phyloP scores from a whole-genome alignment of 2,329 filamentous ascomycete genomes.

The Daldinia eschscholtzii region DNA sequence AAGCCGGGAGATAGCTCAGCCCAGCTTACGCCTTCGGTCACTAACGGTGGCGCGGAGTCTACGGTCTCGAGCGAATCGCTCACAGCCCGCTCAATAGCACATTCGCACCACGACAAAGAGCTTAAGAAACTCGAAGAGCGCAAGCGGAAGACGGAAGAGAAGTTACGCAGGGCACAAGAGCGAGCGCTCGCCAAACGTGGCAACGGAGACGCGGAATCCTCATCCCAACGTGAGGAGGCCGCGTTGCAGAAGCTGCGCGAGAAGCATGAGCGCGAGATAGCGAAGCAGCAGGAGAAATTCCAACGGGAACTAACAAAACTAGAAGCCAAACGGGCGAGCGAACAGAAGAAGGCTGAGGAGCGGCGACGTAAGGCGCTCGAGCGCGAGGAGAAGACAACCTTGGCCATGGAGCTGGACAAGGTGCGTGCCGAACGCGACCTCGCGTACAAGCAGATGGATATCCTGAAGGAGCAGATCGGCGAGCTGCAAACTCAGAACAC shows the following conservation, averaged over 20 bases:
- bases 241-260: conserved; percentile 70
- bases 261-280: conserved; percentile 72
- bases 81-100: conserved; percentile 45
- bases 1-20: conserved; percentile 33
- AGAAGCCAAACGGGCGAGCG: conserved; percentile 72
- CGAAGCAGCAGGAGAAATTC: conserved; percentile 76
- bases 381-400: conserved; percentile 64
- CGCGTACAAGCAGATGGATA: conserved; percentile 65
- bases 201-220: conserved; percentile 60
- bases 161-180: conserved; percentile 48
- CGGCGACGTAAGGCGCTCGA: conserved; percentile 64
- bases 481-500: conserved; percentile 72
- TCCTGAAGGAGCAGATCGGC: conserved; percentile 67
- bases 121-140: conserved; percentile 72
- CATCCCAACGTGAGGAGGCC: conserved; percentile 51
- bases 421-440: conserved; percentile 65
- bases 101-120: conserved; percentile 69
- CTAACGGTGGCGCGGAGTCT: conserved; percentile 49
- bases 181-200: conserved; percentile 54
- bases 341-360: conserved; percentile 70
- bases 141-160: conserved; percentile 60
- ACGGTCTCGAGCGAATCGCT: conserved; percentile 58
- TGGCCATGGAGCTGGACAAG: conserved; percentile 67
- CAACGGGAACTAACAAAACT: conserved; percentile 73
- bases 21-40: conserved; percentile 44